A percentile compares a stretch with the other conserved stretches of the same genome.
Evolutionary conservation across 2,329 filamentous ascomycete genomes (phyloP).

Genomic region (Fusarium verrucosum): DNA sequence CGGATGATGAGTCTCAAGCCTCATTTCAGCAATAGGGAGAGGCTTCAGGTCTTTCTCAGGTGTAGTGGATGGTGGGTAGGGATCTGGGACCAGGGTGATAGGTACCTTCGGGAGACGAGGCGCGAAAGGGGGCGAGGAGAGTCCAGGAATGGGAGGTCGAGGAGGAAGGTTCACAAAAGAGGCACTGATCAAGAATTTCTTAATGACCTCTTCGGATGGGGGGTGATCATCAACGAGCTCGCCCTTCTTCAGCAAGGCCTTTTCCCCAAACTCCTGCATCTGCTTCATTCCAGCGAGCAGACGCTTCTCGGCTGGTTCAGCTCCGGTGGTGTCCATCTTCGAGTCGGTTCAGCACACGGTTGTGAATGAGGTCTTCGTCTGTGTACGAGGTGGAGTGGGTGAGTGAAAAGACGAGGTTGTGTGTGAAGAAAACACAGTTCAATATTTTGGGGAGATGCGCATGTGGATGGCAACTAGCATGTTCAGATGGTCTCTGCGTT

Average conservation of each 20-base stretch:
- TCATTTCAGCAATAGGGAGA: slow-evolving; percentile 12
- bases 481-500: no score
- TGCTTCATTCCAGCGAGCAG: background rate
- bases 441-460: no score
- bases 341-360: no score
- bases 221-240: slow-evolving; percentile 15
- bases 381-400: accelerated
- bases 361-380: background rate
- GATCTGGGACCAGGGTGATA: background rate
- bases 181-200: background rate
- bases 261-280: background rate
- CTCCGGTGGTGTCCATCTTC: slow-evolving; percentile 7
- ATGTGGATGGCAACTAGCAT: no score
- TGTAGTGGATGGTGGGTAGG: slow-evolving; percentile 9
- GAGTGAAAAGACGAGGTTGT: no score
- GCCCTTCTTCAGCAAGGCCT: background rate
- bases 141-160: background rate
- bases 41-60: background rate
- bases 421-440: no score
- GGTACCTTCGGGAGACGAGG: no score
- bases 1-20: slow-evolving; percentile 29
- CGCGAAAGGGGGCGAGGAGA: no score
- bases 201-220: background rate
- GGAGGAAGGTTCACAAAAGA: background rate
- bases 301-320: background rate